phyloP scores from a whole-genome alignment of 2,329 filamentous ascomycete genomes.

The Raffaelea arxii region DNA sequence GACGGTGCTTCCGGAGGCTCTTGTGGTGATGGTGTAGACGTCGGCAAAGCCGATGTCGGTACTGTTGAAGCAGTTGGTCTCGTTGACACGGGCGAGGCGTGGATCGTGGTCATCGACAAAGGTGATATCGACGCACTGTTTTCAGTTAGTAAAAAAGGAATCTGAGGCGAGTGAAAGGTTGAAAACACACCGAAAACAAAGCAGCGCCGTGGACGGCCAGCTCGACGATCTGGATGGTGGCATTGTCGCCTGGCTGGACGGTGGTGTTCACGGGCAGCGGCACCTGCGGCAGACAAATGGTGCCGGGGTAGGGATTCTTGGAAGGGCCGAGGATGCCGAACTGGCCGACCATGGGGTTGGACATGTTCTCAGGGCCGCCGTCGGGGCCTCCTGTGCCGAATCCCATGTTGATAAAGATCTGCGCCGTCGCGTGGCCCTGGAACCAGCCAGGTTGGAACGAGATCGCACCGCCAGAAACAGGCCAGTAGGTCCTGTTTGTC shows the following conservation, averaged over 20 bases:
- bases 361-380: constrained; percentile 73
- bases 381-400: constrained; percentile 60
- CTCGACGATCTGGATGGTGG: constrained; percentile 84
- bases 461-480: constrained; percentile 75
- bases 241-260: constrained; percentile 73
- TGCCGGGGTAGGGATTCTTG: constrained; percentile 78
- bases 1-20: constrained; percentile 19
- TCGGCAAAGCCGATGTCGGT: constrained; percentile 65
- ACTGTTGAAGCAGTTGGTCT: constrained; percentile 82
- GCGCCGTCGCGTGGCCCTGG: constrained; percentile 70
- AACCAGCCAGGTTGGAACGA: constrained; percentile 95
- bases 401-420: constrained; percentile 87
- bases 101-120: constrained; percentile 69
- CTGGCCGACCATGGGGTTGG: constrained; percentile 65
- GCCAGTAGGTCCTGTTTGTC: constrained; percentile 85
- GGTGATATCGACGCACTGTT: constrained; percentile 85
- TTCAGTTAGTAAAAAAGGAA: not conserved
- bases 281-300: constrained; percentile 82
- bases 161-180: not conserved
- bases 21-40: constrained; percentile 59
- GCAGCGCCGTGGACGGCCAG: constrained; percentile 73
- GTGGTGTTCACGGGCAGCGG: constrained; percentile 64
- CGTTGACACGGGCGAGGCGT: constrained; percentile 60
- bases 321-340: constrained; percentile 77
- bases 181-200: constrained; percentile 60